Percentiles rank a stretch among this genome's conserved stretches.
These are phyloP conservation scores for Solanum aculeatissimum DNA, from an alignment of 305 asterid species.

Conservation along the genomic window DNA sequence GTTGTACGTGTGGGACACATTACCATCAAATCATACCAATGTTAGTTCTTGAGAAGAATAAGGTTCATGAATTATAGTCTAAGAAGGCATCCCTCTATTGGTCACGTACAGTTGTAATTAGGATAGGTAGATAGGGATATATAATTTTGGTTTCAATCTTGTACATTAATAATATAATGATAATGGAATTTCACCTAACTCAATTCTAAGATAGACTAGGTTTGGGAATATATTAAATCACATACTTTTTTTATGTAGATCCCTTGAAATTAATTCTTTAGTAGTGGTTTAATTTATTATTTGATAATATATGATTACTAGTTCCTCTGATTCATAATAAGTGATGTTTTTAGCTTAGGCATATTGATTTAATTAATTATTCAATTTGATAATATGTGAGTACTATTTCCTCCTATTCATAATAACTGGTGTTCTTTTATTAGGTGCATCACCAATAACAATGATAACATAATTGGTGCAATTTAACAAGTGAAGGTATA, in stretches of 20 bases:
- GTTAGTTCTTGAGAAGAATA: not conserved
- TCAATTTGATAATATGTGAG: not conserved
- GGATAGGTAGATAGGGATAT: not conserved
- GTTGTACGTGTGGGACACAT: not conserved
- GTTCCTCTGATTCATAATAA: not conserved
- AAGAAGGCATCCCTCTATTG: not conserved
- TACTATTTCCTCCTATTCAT: not conserved
- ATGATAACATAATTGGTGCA: not conserved
- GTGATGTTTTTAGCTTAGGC: not conserved
- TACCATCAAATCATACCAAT: not conserved
- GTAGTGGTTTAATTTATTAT: not conserved
- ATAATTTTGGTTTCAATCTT: not conserved
- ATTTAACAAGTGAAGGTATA: too few species aligned
- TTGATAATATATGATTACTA: not conserved
- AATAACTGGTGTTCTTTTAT: not conserved
- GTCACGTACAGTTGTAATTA: not conserved
- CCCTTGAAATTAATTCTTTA: not conserved
- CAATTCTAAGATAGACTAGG: not conserved
- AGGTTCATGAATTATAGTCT: not conserved
- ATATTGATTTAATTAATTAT: not conserved
- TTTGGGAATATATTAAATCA: not conserved
- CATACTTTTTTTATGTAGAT: not conserved
- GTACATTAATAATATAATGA: not conserved
- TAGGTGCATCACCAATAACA: not conserved
- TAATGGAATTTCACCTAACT: not conserved